A percentile compares a stretch with the other conserved stretches of the same genome.
phyloP scores from a whole-genome alignment of 116 monocot genomes.

The Zostera marina region DNA sequence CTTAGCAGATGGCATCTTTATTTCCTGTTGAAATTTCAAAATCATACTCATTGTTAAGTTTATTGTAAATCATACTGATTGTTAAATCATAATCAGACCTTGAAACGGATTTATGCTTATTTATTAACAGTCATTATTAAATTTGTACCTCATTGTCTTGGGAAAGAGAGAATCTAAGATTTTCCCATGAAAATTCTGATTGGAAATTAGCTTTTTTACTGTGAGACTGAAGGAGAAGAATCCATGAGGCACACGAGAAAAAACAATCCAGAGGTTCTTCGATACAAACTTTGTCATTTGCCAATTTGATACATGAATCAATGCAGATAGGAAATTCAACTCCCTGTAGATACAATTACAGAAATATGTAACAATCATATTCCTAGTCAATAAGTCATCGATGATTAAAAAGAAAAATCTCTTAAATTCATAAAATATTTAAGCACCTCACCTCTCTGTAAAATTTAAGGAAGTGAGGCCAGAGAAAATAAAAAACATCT shows the following conservation, averaged over 20 bases:
- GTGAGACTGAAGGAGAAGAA: conserved; percentile 60
- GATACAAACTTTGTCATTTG: conserved; percentile 38
- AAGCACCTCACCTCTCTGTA: conserved; percentile 69
- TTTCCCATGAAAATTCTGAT: conserved; percentile 39
- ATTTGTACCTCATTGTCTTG: conserved; percentile 65
- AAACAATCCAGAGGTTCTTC: conserved; percentile 68
- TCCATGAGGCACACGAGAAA: conserved; percentile 64
- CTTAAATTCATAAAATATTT: background rate
- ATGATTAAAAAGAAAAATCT: background rate
- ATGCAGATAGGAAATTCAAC: conserved; percentile 29
- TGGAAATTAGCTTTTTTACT: conserved; percentile 35
- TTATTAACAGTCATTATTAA: background rate
- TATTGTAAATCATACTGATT: too few species aligned
- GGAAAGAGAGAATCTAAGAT: conserved; percentile 73
- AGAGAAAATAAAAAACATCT: conserved; percentile 58
- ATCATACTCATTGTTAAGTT: too few species aligned
- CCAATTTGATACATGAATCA: conserved; percentile 55
- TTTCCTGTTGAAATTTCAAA: conserved; percentile 22
- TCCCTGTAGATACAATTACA: conserved; percentile 28
- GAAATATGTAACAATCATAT: background rate
- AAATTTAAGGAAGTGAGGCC: conserved; percentile 78
- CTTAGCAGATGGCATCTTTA: conserved; percentile 33
- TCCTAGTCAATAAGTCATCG: background rate
- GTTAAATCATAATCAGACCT: too few species aligned
- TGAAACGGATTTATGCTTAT: background rate